These are phyloP conservation scores for Coemansia sp. DNA, from an alignment of 192 early-diverging fungal genomes.

Conservation along the genomic window DNA sequence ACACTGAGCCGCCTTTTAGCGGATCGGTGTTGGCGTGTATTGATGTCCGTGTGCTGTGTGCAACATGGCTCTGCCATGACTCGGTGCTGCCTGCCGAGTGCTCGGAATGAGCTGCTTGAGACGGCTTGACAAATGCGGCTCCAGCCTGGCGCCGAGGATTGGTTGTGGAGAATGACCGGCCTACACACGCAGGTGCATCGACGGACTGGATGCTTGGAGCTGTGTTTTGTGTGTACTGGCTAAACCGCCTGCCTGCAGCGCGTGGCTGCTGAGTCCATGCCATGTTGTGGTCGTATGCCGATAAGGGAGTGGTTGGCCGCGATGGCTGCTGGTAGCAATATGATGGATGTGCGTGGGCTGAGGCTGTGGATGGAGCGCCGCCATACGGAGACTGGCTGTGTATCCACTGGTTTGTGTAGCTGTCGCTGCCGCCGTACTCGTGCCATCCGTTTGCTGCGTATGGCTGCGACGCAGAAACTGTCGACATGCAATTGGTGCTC, in stretches of 20 bases:
- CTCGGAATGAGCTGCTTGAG: slow-evolving; percentile 14
- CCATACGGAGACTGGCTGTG: slow-evolving; percentile 8
- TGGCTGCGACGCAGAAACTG: slow-evolving; percentile 5
- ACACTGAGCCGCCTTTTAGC: slow-evolving; percentile 30
- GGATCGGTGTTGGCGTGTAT: slow-evolving; percentile 39
- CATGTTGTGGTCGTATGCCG: slow-evolving; percentile 4
- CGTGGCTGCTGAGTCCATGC: slow-evolving; percentile 17
- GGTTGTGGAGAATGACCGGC: slow-evolving; percentile 9
- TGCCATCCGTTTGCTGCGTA: slow-evolving; percentile 17
- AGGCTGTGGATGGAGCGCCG: neutral
- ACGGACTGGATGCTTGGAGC: neutral
- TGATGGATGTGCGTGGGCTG: neutral
- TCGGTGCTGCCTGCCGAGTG: slow-evolving; percentile 26
- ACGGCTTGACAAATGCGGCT: slow-evolving; percentile 23
- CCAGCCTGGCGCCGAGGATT: slow-evolving; percentile 28
- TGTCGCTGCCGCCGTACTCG: slow-evolving; percentile 13
- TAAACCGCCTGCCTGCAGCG: slow-evolving; percentile 4
- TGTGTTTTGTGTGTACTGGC: slow-evolving; percentile 8
- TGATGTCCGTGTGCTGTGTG: slow-evolving; percentile 21
- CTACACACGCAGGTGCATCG: neutral
- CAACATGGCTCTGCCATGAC: slow-evolving; percentile 50
- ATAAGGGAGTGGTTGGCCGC: slow-evolving; percentile 10
- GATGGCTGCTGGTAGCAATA: slow-evolving; percentile 7
- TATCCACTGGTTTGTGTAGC: slow-evolving; percentile 26
- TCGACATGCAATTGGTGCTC: slow-evolving; percentile 1